These are phyloP conservation scores for Pichia terricola DNA, from an alignment of 1,139 yeast species.

Conservation along the genomic window DNA sequence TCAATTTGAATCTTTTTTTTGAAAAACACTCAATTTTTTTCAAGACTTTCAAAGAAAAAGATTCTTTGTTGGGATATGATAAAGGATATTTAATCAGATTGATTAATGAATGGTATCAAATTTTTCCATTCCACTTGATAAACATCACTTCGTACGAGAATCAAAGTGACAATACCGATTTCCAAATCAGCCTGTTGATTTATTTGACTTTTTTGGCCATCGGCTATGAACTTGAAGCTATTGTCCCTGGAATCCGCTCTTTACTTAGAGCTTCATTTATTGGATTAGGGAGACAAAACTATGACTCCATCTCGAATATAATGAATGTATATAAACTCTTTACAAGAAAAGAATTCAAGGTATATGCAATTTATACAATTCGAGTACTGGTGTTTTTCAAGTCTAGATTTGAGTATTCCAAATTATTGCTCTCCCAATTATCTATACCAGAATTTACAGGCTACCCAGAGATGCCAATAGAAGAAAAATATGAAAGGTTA, in stretches of 20 bases:
- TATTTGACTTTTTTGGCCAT: slow-evolving; percentile 8
- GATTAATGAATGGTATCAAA: slow-evolving; percentile 11
- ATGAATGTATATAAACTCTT: slow-evolving; percentile 2
- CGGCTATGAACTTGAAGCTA: slow-evolving; percentile 4
- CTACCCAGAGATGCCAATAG: neutral
- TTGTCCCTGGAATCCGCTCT: slow-evolving; percentile 6
- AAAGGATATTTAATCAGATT: slow-evolving; percentile 7
- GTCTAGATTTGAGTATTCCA: slow-evolving; percentile 2
- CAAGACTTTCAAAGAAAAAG: neutral
- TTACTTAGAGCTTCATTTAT: slow-evolving; percentile 8
- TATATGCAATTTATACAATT: slow-evolving; percentile 8
- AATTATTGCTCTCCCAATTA: neutral
- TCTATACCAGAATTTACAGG: slow-evolving; percentile 5
- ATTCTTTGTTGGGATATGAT: slow-evolving; percentile 7
- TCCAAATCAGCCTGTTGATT: slow-evolving; percentile 1
- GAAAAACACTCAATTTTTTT: slow-evolving; percentile 4
- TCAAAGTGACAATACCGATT: slow-evolving; percentile 3
- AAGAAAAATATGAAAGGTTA: slow-evolving; percentile 5
- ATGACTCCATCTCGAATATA: neutral
- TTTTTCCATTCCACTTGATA: slow-evolving; percentile 9
- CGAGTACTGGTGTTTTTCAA: slow-evolving; percentile 8
- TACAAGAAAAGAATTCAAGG: slow-evolving; percentile 1
- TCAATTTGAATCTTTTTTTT: slow-evolving; percentile 5
- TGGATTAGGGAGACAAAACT: slow-evolving; percentile 9
- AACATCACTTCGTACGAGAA: neutral